Evolutionary conservation across 2,329 filamentous ascomycete species (phyloP), one percentile per base, ranked within the genome.

Genomic region (Calonectria henricotiae): DNA sequence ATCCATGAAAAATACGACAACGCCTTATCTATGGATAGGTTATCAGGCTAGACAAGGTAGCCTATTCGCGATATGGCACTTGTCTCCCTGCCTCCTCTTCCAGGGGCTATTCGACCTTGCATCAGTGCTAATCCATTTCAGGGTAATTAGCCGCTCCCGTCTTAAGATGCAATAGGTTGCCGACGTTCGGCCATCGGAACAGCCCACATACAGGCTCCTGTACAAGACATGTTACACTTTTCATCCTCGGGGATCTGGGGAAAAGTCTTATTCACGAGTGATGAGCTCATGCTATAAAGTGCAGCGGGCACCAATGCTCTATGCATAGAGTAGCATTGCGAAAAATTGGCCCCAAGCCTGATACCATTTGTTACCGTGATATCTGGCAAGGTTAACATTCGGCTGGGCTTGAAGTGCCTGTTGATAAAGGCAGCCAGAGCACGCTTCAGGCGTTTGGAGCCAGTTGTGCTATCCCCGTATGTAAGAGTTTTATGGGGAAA

Each of bases 231-330:
- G 7, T 41, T 7, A 32, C 51, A 55, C 20, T 39, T 17, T 15
- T 25, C 11, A 25, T 55, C 51, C 20, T 55, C 51, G n/a, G 37
- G 51, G 6, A 55, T 7, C 6, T 39, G 37, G 32, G 51, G n/a
- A 37, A 55, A 55, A 1, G 51, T 55, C 7, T 39, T n/a, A 23
- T 55, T 32, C n/a, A 37, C 51, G 5, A 55, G n/a, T 15, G 51
- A 35, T 9, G 51, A 55, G 30, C 51, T 39, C 51, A 55, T 55
- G 13, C 51, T 55, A n/a, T 55, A 55, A 13, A 55, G 51, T 37
- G 51, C 51, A 37, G 51, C 51, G 17, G 51, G 51, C 17, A 55
- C 51, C 11, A 55, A 15, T 7, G 51, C 32, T 15, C 23, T 55
- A 15, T 55, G 51, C 32, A 55, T 12, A 2, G 51, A 4, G 13